These are phyloP conservation scores for Monilinia laxa DNA, from an alignment of 2,329 filamentous ascomycete genomes.

Conservation along the genomic window DNA sequence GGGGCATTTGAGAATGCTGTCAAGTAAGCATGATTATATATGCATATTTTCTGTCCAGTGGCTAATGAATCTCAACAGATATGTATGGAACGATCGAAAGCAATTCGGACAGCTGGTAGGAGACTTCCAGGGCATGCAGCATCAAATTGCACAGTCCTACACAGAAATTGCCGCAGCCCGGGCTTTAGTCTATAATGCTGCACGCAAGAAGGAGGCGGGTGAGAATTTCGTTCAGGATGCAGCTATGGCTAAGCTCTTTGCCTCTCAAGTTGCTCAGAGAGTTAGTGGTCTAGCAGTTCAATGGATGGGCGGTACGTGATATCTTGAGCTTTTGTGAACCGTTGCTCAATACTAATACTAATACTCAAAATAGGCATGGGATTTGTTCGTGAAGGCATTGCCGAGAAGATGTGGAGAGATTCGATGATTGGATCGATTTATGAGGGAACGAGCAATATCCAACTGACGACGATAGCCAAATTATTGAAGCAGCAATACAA, in stretches of 20 bases:
- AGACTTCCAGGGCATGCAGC: constrained; percentile 99
- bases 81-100: constrained; percentile 97
- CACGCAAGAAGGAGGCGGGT: constrained; percentile 96
- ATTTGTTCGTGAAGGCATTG: constrained; percentile 91
- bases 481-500: constrained; percentile 69
- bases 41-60: constrained; percentile 1
- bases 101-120: constrained; percentile 94
- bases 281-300: constrained; percentile 87
- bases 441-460: constrained; percentile 82
- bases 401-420: constrained; percentile 97
- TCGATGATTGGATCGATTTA: constrained; percentile 99
- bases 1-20: constrained; percentile 95
- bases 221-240: constrained; percentile 94
- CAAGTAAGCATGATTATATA: constrained; percentile 49
- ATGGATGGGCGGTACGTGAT: constrained; percentile 82
- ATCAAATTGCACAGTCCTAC: constrained; percentile 95
- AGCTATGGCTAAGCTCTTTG: constrained; percentile 96
- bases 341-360: constrained; percentile 5
- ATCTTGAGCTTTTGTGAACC: not conserved
- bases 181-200: constrained; percentile 91
- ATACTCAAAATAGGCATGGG: constrained; percentile 61
- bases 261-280: constrained; percentile 85
- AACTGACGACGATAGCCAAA: constrained; percentile 71
- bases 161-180: constrained; percentile 90
- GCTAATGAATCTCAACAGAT: constrained; percentile 48